Evolutionary conservation across 1,284 basidiomycete species (phyloP), one percentile per base, ranked within the genome.

Genomic region (Sanghuangporus baumii): DNA sequence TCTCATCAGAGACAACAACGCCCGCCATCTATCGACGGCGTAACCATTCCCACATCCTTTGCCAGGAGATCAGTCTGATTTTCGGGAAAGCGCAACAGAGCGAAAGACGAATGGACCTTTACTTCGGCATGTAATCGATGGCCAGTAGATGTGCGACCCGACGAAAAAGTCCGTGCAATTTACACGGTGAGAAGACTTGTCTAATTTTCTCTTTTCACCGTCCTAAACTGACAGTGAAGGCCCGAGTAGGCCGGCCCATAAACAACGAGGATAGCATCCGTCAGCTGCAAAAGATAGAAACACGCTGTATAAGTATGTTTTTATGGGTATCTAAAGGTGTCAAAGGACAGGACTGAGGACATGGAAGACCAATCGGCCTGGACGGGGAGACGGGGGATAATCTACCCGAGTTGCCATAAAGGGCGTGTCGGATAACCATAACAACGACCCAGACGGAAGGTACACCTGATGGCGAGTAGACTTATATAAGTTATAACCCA

Each of bases 391-490:
- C 47, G 43, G 34, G 34, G 23, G 47, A 16, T 18, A 9, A 26
- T 36, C 55, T 12, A 46, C 11, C 26, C 38, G 38, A 55, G 59
- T 60, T 55, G 34, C 59, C 59, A 60, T 54, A 55, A 26, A 12
- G 50, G 51, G 43, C 34, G 11, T 40, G 31, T 31, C 31, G 43
- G n/a, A 58, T 57, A 43, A 43, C 61, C 61, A 58, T 63, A 63
- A 54, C 61, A 54, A 54, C 62, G 59, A 64, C 58, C 62, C 62
- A 40, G 16, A 47, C 16, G 6, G 56, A 38, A 60, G 62, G 62
- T 64, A 64, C 59, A 38, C 54, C 41, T 20, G 43, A 59, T 57
- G 51, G 38, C 20, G 38, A 36, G 9, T 11, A 26, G 37, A 11
- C 61, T 57, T 51, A 54, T n/a, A n/a, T n/a, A n/a, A n/a, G n/a